Conservation (phyloP, 208 protist species). For the Porcisia deanei region DNA sequence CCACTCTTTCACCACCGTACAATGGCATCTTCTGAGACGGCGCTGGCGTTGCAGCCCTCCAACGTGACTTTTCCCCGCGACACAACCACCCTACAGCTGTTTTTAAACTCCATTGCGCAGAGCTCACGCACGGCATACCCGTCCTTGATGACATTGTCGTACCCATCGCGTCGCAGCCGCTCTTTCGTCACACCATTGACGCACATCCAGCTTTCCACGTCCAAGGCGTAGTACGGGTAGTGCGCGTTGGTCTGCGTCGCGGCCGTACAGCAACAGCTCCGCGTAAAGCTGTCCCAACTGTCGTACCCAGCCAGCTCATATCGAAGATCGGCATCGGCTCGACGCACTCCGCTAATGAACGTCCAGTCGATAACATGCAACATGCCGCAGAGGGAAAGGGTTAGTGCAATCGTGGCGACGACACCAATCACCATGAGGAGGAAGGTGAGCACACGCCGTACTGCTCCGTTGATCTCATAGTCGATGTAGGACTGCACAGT, state of each 20-base stretch:
- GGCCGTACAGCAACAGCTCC: constrained; percentile 67
- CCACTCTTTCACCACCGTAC: constrained; percentile 34
- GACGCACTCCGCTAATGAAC: constrained; percentile 42
- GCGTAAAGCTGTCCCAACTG: constrained; percentile 55
- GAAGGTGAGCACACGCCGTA: constrained; percentile 42
- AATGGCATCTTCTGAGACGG: constrained; percentile 15
- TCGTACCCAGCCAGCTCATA: constrained; percentile 58
- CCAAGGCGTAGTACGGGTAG: constrained; percentile 63
- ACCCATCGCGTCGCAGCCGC: constrained; percentile 60
- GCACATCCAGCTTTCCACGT: constrained; percentile 79
- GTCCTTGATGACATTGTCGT: constrained; percentile 24
- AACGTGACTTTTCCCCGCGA: constrained; percentile 11
- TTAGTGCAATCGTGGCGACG: constrained; percentile 40
- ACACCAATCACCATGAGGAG: constrained; percentile 59
- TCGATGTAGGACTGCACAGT: constrained; percentile 61
- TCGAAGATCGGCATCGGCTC: constrained; percentile 5
- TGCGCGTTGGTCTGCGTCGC: constrained; percentile 11
- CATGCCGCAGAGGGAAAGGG: constrained; percentile 53
- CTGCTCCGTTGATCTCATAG: constrained; percentile 42
- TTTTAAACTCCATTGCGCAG: constrained; percentile 68
- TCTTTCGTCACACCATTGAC: constrained; percentile 69
- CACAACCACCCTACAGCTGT: constrained; percentile 40
- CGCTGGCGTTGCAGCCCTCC: constrained; percentile 20
- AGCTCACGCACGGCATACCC: constrained; percentile 63
- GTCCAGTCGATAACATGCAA: constrained; percentile 37